Evolutionary conservation across 345 rosid species (phyloP).

Genomic region (Corchorus olitorius): DNA sequence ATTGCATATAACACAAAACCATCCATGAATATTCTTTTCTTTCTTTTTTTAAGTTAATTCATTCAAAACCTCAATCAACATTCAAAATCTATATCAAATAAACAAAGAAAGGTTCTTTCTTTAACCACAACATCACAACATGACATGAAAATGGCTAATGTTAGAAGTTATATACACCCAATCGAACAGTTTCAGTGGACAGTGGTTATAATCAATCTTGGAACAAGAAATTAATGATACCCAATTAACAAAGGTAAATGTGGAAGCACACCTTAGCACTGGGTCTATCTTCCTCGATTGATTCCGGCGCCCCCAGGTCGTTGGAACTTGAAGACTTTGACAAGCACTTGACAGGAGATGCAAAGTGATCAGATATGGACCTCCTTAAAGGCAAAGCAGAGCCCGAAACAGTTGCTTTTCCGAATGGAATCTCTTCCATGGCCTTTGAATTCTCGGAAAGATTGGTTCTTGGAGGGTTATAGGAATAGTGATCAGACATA

Average conservation of each 20-base stretch:
- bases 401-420: conserved; percentile 20
- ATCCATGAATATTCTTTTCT: neutral
- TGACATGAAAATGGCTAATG: too few relatives aligned
- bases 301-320: conserved; percentile 6
- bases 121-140: too few relatives aligned
- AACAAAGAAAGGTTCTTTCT: neutral
- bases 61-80: neutral
- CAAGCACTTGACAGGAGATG: conserved; percentile 26
- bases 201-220: neutral
- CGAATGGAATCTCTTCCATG: neutral
- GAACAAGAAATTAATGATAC: neutral
- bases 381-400: conserved; percentile 34
- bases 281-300: conserved; percentile 28
- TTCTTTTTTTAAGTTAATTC: neutral
- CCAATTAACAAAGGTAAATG: neutral
- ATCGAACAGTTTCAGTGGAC: too few relatives aligned
- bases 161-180: too few relatives aligned
- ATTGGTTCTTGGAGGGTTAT: neutral
- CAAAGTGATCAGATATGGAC: conserved; percentile 34
- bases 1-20: too few relatives aligned
- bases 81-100: neutral
- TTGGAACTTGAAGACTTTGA: conserved; percentile 19
- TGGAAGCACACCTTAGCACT: conserved; percentile 23
- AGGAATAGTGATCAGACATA: conserved; percentile 24
- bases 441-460: conserved; percentile 24